phyloP scores from a whole-genome alignment of 192 early-diverging fungal genomes.

The Coemansia sp. region DNA sequence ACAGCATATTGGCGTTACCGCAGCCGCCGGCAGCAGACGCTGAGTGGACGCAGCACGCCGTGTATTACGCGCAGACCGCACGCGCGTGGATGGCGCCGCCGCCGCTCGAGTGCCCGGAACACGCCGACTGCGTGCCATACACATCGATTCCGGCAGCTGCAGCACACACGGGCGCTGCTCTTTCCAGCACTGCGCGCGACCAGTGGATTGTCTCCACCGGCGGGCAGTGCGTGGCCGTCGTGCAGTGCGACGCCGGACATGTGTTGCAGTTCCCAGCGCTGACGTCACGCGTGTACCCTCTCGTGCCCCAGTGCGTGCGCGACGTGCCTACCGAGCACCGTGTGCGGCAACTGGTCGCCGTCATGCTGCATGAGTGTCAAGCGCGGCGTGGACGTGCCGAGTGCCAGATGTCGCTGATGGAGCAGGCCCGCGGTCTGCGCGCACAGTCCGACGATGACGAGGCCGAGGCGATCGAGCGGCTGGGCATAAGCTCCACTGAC shows the following conservation, averaged over 20 bases:
- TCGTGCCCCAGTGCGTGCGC: constrained; percentile 37
- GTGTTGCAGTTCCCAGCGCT: constrained; percentile 36
- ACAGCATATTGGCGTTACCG: constrained; percentile 18
- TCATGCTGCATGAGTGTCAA: constrained; percentile 33
- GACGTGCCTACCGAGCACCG: constrained; percentile 41
- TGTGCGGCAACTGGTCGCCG: constrained; percentile 32
- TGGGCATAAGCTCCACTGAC: constrained; percentile 36
- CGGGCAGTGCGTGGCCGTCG: constrained; percentile 12
- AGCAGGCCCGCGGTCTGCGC: constrained; percentile 29
- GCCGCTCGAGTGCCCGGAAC: constrained; percentile 44
- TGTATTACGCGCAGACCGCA: constrained; percentile 22
- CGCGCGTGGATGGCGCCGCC: constrained; percentile 16
- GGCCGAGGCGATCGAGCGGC: constrained; percentile 46
- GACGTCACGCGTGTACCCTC: constrained; percentile 22
- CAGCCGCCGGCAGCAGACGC: neutral
- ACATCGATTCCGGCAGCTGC: constrained; percentile 13
- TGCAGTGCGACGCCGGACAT: constrained; percentile 42
- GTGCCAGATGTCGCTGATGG: constrained; percentile 32
- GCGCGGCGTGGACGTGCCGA: constrained; percentile 30
- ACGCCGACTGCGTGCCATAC: constrained; percentile 41
- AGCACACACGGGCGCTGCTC: constrained; percentile 8
- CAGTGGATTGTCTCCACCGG: constrained; percentile 31
- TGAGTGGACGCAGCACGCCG: constrained; percentile 14
- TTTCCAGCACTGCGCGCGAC: constrained; percentile 15
- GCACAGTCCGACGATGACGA: constrained; percentile 11